A percentile compares a stretch with the other conserved stretches of the same genome.
These are phyloP conservation scores for Dacryopinax primogenitus DNA, from an alignment of 768 basidiomycete genomes.

Conservation along the genomic window DNA sequence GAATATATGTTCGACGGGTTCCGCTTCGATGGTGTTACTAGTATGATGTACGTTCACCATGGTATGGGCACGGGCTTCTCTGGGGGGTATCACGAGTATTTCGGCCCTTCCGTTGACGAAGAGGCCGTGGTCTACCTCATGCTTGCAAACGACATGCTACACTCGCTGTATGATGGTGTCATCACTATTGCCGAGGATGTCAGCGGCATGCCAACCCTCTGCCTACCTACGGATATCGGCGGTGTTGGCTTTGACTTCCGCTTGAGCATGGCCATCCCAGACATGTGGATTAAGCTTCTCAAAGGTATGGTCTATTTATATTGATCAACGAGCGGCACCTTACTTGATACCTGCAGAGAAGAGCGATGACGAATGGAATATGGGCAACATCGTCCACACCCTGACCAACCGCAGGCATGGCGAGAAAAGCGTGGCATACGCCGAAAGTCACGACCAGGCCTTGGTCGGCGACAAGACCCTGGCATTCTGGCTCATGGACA, in stretches of 20 bases:
- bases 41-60: conserved; percentile 98
- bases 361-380: conserved; percentile 74
- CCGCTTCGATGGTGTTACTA: conserved; percentile 96
- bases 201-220: conserved; percentile 94
- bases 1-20: conserved; percentile 95
- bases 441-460: conserved; percentile 96
- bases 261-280: conserved; percentile 94
- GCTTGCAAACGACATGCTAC: conserved; percentile 90
- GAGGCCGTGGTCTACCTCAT: conserved; percentile 93
- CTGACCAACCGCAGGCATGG: conserved; percentile 77
- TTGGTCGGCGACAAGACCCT: conserved; percentile 97
- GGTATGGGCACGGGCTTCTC: conserved; percentile 97
- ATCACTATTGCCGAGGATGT: conserved; percentile 98
- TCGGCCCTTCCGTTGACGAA: conserved; percentile 68
- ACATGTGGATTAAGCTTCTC: conserved; percentile 99
- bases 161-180: conserved; percentile 59
- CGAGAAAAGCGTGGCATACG: conserved; percentile 85
- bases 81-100: conserved; percentile 97
- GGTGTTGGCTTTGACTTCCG: conserved; percentile 98
- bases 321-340: background rate
- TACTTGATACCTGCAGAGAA: conserved; percentile 39
- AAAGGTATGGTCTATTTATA: conserved; percentile 32
- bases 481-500: conserved; percentile 99
- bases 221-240: conserved; percentile 61
- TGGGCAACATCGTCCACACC: conserved; percentile 76